These are phyloP conservation scores for Vitis riparia DNA, from an alignment of 164 flowering plant genomes.

Conservation along the genomic window DNA sequence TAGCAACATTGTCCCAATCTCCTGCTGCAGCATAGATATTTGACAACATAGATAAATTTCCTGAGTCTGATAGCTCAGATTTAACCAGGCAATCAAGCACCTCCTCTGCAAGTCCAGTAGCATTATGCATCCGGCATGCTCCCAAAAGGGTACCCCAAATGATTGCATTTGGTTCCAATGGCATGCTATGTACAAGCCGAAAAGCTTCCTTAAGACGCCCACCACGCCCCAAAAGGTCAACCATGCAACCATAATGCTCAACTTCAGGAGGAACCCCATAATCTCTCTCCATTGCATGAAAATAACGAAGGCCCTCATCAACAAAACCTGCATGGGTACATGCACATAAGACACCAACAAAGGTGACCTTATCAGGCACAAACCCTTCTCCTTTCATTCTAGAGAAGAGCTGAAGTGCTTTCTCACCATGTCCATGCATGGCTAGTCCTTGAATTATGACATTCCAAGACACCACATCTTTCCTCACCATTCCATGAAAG, in stretches of 20 bases:
- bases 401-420: slow-evolving; percentile 54
- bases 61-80: slow-evolving; percentile 48
- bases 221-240: slow-evolving; percentile 65
- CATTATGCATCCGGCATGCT: slow-evolving; percentile 63
- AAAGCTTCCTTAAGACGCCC: slow-evolving; percentile 64
- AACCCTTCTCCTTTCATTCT: slow-evolving; percentile 62
- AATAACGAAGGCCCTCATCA: slow-evolving; percentile 48
- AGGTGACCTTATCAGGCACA: slow-evolving; percentile 55
- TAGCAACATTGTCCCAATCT: slow-evolving; percentile 61
- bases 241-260: slow-evolving; percentile 66
- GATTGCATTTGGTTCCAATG: slow-evolving; percentile 58
- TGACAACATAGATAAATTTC: slow-evolving; percentile 58
- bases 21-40: slow-evolving; percentile 72
- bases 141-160: slow-evolving; percentile 75
- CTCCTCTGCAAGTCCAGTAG: slow-evolving; percentile 53
- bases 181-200: slow-evolving; percentile 49
- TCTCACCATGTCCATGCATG: slow-evolving; percentile 63
- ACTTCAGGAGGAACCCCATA: slow-evolving; percentile 47
- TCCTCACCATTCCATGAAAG: slow-evolving; percentile 46
- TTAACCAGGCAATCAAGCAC: slow-evolving; percentile 42
- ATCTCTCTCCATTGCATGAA: slow-evolving; percentile 50
- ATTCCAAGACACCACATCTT: slow-evolving; percentile 80
- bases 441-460: slow-evolving; percentile 76
- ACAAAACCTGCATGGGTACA: slow-evolving; percentile 64
- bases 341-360: slow-evolving; percentile 56